phyloP scores from a whole-genome alignment of 2,329 filamentous ascomycete genomes.

The Leptosphaerulina australis region DNA sequence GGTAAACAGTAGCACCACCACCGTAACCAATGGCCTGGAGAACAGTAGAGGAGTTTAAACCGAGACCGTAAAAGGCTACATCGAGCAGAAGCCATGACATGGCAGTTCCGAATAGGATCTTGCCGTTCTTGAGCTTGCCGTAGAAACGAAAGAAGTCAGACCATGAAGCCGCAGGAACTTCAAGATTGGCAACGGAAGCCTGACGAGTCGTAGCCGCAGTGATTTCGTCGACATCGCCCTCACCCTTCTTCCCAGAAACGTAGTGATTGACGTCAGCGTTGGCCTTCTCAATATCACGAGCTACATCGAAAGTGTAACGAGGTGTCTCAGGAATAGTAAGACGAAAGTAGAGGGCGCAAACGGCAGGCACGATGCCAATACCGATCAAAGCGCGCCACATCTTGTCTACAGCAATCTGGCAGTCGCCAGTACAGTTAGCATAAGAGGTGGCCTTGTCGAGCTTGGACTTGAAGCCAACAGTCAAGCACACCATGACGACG shows the following conservation, averaged over 20 bases:
- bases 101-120: conserved; percentile 77
- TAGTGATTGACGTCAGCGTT: conserved; percentile 77
- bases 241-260: conserved; percentile 65
- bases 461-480: conserved; percentile 40
- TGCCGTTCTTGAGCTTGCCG: conserved; percentile 70
- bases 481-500: conserved; percentile 43
- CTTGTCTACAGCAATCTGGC: conserved; percentile 47
- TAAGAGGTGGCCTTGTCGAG: conserved; percentile 28
- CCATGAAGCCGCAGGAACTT: conserved; percentile 73
- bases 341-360: conserved; percentile 51
- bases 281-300: conserved; percentile 56
- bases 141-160: conserved; percentile 75
- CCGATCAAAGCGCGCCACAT: conserved; percentile 53
- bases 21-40: conserved; percentile 71
- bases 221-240: conserved; percentile 71
- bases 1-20: conserved; percentile 68
- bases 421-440: conserved; percentile 38
- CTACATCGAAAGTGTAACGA: conserved; percentile 52
- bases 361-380: conserved; percentile 50
- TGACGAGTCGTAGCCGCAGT: conserved; percentile 64
- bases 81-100: conserved; percentile 75
- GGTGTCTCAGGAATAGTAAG: conserved; percentile 52
- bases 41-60: conserved; percentile 76
- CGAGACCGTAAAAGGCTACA: conserved; percentile 63
- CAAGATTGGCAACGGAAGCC: conserved; percentile 61